A percentile compares a stretch with the other conserved stretches of the same genome.
Evolutionary conservation across 768 basidiomycete species (phyloP).

Genomic region (Trichaptum fuscoviolaceum): DNA sequence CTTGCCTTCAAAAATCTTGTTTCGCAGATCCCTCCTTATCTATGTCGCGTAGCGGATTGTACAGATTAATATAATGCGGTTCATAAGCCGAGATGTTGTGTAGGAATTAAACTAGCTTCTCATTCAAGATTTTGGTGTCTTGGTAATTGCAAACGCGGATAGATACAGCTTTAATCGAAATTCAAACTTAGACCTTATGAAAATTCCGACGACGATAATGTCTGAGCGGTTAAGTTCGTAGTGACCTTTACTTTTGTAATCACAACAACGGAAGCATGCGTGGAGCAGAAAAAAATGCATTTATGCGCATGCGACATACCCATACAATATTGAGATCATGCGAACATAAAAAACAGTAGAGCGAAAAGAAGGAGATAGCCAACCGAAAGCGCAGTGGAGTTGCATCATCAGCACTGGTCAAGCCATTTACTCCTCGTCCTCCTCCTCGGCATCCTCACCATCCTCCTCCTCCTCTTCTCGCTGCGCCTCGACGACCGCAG

Average conservation of each 20-base stretch:
- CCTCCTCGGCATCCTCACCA: conserved; percentile 64
- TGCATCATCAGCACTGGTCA: not conserved
- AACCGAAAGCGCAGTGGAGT: not conserved
- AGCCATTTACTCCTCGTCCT: conserved; percentile 43
- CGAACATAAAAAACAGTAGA: not conserved
- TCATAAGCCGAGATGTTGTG: not conserved
- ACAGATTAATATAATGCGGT: not conserved
- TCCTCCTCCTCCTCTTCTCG: conserved; percentile 73
- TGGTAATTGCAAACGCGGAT: too few species aligned
- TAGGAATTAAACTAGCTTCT: too few species aligned
- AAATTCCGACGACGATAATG: too few species aligned
- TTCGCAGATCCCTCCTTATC: not conserved
- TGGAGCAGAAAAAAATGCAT: not conserved
- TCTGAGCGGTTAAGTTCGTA: too few species aligned
- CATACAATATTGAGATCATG: conserved; percentile 4
- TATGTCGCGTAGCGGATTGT: not conserved
- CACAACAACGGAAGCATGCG: not conserved
- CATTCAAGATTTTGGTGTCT: too few species aligned
- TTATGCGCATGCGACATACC: conserved; percentile 7
- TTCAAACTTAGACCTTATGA: too few species aligned
- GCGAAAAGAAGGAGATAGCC: not conserved
- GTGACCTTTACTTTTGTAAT: not conserved
- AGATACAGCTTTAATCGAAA: too few species aligned
- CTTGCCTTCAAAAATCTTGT: not conserved
- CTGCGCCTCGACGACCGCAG: conserved; percentile 75